Evolutionary conservation across 2,329 filamentous ascomycete species (phyloP), one percentile per base, ranked within the genome.

Genomic region (Fusarium marasasianum): DNA sequence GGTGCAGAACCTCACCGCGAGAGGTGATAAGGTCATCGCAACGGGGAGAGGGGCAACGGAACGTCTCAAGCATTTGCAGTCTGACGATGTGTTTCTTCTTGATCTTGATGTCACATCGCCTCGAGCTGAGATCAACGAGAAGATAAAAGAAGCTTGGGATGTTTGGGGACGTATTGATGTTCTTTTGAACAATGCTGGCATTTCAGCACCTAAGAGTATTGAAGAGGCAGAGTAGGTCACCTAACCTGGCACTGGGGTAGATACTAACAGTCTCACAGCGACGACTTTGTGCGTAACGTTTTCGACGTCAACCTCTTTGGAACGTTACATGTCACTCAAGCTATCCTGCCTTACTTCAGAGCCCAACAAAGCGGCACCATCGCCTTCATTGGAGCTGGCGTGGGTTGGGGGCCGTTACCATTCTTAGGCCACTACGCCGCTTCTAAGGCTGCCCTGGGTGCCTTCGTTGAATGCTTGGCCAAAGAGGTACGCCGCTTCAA

Each of bases 291-390:
- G 3, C 47, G 35, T 2, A 64, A 66, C 14, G 22, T 66, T 9
- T 66, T 66, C 8, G 41, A 66, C 8, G 63, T 66, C 6, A 66
- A 66, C 22, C n/a, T 66, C 3, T 66, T 66, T 56, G 63, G 59
- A 6, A 47, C 48, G 17, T 4, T 66, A 0, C 47, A 66, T 20
- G 59, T 66, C 3, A 64, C 63, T 12, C 63, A 64, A n/a, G 38
- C 59, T 24, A 64, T 65, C 24, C 31, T 66, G 18, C 63, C 63
- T 4, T 48, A 43, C 33, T 64, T 66, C 24, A 40, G 63, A 31
- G 20, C 37, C 4, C 59, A 22, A 18, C 6, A 43, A 7, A 47
- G 41, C 14, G 48, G 63, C 7, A 47, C 41, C 8, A 8, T 64
- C 12, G 63, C 48, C 8, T 66, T 66, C 11, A 56, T 64, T 12